Percentiles rank a stretch among this genome's conserved stretches.
Evolutionary conservation across 2,329 filamentous ascomycete genomes (phyloP).

Genomic region (Venturia asperata): DNA sequence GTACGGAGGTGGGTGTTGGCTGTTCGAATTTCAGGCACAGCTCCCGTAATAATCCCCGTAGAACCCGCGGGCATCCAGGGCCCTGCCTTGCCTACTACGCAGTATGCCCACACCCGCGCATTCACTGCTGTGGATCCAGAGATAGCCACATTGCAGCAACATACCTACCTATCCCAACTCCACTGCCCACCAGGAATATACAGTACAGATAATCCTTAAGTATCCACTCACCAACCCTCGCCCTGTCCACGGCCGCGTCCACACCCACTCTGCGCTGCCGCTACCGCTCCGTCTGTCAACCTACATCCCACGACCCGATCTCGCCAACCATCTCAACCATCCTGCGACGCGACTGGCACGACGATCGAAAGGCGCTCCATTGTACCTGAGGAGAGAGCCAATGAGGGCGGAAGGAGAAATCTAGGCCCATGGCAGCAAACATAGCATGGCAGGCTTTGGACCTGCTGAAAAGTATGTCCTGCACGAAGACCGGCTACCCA

Average conservation of each 20-base stretch:
- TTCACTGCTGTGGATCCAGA: neutral
- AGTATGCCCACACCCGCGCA: neutral
- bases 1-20: neutral
- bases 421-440: conserved; percentile 18
- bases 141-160: neutral
- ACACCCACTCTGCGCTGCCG: neutral
- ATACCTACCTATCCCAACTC: neutral
- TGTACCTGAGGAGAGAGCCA: conserved; percentile 1
- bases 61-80: no score
- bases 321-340: neutral
- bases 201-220: no score
- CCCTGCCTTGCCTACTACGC: no score
- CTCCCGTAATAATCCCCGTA: no score
- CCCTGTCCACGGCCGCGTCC: no score
- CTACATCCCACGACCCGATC: neutral
- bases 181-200: no score
- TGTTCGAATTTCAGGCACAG: no score
- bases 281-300: neutral
- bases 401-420: conserved; percentile 5
- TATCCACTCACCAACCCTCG: no score
- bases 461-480: conserved; percentile 16
- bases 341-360: conserved; percentile 9
- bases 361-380: neutral
- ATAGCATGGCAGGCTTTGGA: conserved; percentile 14
- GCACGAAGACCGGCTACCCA: neutral